Percentiles rank a stretch among this genome's conserved stretches.
These are phyloP conservation scores for Rhizopus microsporus DNA, from an alignment of 371 early-diverging fungal genomes.

Conservation along the genomic window DNA sequence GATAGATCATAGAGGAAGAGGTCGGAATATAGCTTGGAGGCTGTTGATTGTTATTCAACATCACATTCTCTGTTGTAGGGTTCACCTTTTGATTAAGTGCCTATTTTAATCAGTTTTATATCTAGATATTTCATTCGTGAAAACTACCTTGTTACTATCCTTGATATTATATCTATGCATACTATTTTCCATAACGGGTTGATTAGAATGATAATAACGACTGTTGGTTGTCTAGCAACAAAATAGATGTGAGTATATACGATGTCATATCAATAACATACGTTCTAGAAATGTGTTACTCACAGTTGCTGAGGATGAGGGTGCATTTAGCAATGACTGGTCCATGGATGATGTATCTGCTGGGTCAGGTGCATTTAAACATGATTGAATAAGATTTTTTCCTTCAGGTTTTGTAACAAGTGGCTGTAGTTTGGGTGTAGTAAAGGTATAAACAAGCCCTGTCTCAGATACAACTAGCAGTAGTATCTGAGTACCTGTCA, in stretches of 20 bases:
- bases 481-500: constrained; percentile 97
- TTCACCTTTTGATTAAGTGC: neutral
- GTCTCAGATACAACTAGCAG: constrained; percentile 94
- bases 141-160: no score
- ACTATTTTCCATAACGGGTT: neutral
- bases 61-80: neutral
- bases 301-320: constrained; percentile 16
- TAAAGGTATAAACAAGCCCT: constrained; percentile 97
- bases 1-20: neutral
- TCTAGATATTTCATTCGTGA: no score
- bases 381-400: constrained; percentile 89
- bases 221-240: constrained; percentile 10
- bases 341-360: constrained; percentile 10
- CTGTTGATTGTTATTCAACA: neutral
- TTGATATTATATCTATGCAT: no score
- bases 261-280: neutral
- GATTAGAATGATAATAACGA: constrained; percentile 14
- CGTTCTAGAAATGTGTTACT: constrained; percentile 8
- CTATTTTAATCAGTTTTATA: no score
- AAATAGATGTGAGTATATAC: neutral
- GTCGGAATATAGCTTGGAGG: neutral
- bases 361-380: constrained; percentile 81
- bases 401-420: constrained; percentile 91
- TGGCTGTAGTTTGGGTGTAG: constrained; percentile 94
- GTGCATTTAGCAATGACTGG: constrained; percentile 6